A percentile compares a stretch with the other conserved stretches of the same genome.
phyloP scores from a whole-genome alignment of 2,329 filamentous ascomycete genomes.

The Claviceps paspali region DNA sequence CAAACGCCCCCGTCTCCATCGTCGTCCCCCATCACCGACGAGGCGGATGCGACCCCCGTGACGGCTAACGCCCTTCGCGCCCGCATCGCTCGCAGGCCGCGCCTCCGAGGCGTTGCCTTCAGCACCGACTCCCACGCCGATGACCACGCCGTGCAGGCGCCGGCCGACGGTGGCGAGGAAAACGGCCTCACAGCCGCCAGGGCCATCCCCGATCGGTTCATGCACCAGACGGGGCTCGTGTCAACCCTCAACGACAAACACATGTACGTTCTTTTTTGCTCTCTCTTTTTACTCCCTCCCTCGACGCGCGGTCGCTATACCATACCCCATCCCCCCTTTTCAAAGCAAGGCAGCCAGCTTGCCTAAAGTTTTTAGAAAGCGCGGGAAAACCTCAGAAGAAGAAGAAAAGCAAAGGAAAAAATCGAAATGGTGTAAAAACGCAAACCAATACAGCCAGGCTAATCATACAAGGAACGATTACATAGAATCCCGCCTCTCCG shows the following conservation, averaged over 20 bases:
- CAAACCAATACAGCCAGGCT: conserved; percentile 24
- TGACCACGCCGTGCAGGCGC: conserved; percentile 14
- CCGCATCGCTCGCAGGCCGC: conserved; percentile 34
- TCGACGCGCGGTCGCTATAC: no score
- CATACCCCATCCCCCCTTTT: no score
- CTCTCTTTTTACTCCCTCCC: no score
- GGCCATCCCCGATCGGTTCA: conserved; percentile 39
- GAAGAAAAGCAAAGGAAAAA: background rate
- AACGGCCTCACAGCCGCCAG: conserved; percentile 13
- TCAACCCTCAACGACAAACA: conserved; percentile 55
- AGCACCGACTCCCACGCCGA: conserved; percentile 17
- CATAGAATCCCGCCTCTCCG: conserved; percentile 69
- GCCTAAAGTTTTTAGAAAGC: no score
- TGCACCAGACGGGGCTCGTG: conserved; percentile 54
- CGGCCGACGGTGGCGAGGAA: conserved; percentile 20
- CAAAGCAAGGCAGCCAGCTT: no score
- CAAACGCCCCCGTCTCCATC: background rate
- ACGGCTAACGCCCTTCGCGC: conserved; percentile 36
- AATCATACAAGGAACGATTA: conserved; percentile 68
- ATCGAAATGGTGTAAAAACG: no score
- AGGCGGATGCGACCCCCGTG: conserved; percentile 21
- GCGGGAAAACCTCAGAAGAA: no score
- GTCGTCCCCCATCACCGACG: background rate
- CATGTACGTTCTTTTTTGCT: conserved; percentile 44
- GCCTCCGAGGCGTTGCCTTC: conserved; percentile 42